Evolutionary conservation across 352 stramenopile genomes (phyloP).

Genomic region (Pilasporangium apinafurcum): DNA sequence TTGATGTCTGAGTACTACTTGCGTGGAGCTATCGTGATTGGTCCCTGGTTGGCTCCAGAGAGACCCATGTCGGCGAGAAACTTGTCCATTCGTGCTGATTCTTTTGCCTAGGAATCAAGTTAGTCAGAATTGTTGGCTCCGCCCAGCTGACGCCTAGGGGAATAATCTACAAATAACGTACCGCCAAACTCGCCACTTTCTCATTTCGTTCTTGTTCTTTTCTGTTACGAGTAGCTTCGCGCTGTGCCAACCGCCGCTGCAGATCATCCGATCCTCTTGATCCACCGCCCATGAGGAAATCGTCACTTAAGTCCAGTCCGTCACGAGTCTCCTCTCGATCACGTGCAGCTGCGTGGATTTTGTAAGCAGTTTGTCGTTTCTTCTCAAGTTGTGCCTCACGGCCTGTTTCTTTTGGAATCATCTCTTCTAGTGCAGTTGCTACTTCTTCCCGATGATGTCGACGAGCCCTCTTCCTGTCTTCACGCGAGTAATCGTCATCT

Average conservation of each 20-base stretch:
- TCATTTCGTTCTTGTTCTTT: slow-evolving; percentile 32
- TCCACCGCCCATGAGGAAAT: slow-evolving; percentile 53
- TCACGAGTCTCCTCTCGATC: slow-evolving; percentile 56
- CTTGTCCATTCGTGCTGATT: slow-evolving; percentile 70
- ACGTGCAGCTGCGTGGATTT: slow-evolving; percentile 52
- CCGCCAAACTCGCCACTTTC: slow-evolving; percentile 29
- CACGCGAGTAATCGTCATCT: slow-evolving; percentile 15
- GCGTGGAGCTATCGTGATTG: slow-evolving; percentile 56
- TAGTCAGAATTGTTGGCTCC: not conserved
- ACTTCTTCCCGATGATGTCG: slow-evolving; percentile 31
- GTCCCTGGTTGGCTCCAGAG: slow-evolving; percentile 18
- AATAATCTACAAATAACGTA: slow-evolving; percentile 9
- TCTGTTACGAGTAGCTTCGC: slow-evolving; percentile 23
- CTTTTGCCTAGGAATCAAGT: slow-evolving; percentile 32
- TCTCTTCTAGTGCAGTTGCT: slow-evolving; percentile 47
- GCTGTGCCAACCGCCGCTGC: slow-evolving; percentile 28
- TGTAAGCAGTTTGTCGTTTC: slow-evolving; percentile 27
- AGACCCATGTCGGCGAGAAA: slow-evolving; percentile 71
- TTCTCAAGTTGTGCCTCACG: slow-evolving; percentile 62
- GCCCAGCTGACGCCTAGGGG: too few species aligned
- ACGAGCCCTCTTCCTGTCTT: slow-evolving; percentile 13
- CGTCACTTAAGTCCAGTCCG: slow-evolving; percentile 59
- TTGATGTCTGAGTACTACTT: too few species aligned
- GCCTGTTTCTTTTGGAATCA: slow-evolving; percentile 53
- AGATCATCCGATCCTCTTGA: slow-evolving; percentile 20